phyloP scores from a whole-genome alignment of 306 rosid species.

The Cucumis sativus region DNA sequence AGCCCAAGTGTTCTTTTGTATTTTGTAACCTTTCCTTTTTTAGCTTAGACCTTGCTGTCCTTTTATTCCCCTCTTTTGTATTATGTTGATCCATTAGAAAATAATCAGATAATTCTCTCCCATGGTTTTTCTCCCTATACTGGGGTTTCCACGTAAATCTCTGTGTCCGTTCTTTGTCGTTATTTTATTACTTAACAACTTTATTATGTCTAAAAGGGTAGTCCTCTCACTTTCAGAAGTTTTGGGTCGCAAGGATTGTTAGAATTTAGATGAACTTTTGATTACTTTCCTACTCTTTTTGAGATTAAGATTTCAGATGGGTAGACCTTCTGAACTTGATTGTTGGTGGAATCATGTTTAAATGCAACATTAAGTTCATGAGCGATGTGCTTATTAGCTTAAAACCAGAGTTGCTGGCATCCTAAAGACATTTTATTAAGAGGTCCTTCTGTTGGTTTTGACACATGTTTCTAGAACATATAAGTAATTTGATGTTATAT shows the following conservation, averaged over 20 bases:
- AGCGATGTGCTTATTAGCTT: background rate
- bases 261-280: background rate
- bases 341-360: background rate
- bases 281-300: background rate
- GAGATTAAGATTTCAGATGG: background rate
- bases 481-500: background rate
- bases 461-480: background rate
- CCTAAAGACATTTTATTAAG: background rate
- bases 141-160: too few relatives aligned
- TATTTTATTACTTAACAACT: background rate
- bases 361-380: background rate
- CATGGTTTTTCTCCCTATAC: too few relatives aligned
- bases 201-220: background rate
- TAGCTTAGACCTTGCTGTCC: too few relatives aligned
- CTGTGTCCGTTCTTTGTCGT: too few relatives aligned
- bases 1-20: too few relatives aligned
- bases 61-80: too few relatives aligned
- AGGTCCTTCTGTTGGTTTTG: background rate
- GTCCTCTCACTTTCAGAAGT: background rate
- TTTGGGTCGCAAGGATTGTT: background rate
- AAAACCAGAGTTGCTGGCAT: background rate
- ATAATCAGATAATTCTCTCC: too few relatives aligned
- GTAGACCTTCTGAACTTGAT: background rate
- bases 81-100: too few relatives aligned
- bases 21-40: too few relatives aligned